Percentiles rank a stretch among this genome's conserved stretches.
Conservation (phyloP, 768 basidiomycete genomes). For the Lyophyllum shimeji region DNA sequence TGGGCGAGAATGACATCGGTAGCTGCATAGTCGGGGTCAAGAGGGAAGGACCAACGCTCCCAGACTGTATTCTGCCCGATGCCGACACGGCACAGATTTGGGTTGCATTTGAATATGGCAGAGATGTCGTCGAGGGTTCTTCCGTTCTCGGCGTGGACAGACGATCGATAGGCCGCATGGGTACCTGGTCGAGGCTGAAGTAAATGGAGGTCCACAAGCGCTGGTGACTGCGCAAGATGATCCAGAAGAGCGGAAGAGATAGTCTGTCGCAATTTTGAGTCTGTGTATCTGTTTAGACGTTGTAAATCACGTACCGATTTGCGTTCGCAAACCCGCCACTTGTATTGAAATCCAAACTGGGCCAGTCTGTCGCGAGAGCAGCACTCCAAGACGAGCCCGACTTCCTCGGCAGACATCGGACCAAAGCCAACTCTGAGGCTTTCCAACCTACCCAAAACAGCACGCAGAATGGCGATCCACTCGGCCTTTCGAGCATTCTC, state of each 20-base stretch:
- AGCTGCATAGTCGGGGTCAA: background rate
- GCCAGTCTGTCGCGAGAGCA: slow-evolving; percentile 11
- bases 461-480: slow-evolving; percentile 8
- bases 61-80: slow-evolving; percentile 17
- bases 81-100: slow-evolving; percentile 16
- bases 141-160: slow-evolving; percentile 1
- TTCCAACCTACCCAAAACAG: slow-evolving; percentile 10
- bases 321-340: slow-evolving; percentile 12
- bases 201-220: slow-evolving; percentile 21
- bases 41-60: slow-evolving; percentile 9
- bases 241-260: slow-evolving; percentile 15
- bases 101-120: slow-evolving; percentile 15
- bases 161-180: slow-evolving; percentile 1
- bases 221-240: slow-evolving; percentile 12
- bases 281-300: background rate
- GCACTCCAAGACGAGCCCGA: slow-evolving; percentile 7
- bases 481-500: slow-evolving; percentile 3
- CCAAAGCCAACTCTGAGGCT: slow-evolving; percentile 19
- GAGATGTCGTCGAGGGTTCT: slow-evolving; percentile 13
- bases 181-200: slow-evolving; percentile 21
- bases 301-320: slow-evolving; percentile 5
- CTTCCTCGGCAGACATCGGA: slow-evolving; percentile 3
- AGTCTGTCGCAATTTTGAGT: background rate
- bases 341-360: slow-evolving; percentile 18
- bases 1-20: background rate